Percentiles rank a stretch among this genome's conserved stretches.
Conservation (phyloP, 2,329 filamentous ascomycete genomes). For the Fusarium poae region DNA sequence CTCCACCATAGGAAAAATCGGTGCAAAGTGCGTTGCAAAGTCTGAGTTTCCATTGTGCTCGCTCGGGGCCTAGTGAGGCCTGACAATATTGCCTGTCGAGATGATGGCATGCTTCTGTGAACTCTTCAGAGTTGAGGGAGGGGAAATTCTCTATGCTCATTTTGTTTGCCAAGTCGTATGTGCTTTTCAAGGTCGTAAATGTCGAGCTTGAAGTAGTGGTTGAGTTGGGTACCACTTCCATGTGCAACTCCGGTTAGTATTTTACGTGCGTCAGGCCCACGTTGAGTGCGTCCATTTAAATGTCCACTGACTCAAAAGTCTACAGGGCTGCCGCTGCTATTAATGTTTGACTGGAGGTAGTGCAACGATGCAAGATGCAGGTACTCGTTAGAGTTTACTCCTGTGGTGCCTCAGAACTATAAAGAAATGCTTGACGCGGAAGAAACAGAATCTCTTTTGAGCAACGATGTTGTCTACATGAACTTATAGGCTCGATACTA, state of each 20-base stretch:
- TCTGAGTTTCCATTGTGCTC: conserved; percentile 67
- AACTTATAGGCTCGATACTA: neutral
- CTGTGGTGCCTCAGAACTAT: neutral
- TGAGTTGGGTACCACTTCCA: conserved; percentile 27
- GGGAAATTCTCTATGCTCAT: conserved; percentile 69
- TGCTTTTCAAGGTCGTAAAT: neutral
- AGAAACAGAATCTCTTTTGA: neutral
- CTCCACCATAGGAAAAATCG: conserved; percentile 57
- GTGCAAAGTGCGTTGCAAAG: conserved; percentile 65
- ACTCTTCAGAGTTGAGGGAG: conserved; percentile 71
- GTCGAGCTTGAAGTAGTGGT: conserved; percentile 7
- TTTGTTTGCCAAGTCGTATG: neutral
- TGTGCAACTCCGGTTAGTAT: conserved; percentile 10
- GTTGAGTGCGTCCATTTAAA: neutral
- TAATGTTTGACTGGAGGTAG: conserved; percentile 1
- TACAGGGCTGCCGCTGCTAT: neutral
- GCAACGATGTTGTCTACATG: neutral
- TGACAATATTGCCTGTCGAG: conserved; percentile 71
- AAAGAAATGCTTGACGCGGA: neutral
- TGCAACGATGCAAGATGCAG: neutral
- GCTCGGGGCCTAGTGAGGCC: conserved; percentile 67
- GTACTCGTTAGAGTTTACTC: neutral
- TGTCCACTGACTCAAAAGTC: neutral
- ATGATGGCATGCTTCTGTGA: conserved; percentile 73
- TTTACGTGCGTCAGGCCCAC: conserved; percentile 24